A percentile compares a stretch with the other conserved stretches of the same genome.
These are phyloP conservation scores for Exophiala sp. DNA, from an alignment of 2,329 filamentous ascomycete genomes.

Conservation along the genomic window DNA sequence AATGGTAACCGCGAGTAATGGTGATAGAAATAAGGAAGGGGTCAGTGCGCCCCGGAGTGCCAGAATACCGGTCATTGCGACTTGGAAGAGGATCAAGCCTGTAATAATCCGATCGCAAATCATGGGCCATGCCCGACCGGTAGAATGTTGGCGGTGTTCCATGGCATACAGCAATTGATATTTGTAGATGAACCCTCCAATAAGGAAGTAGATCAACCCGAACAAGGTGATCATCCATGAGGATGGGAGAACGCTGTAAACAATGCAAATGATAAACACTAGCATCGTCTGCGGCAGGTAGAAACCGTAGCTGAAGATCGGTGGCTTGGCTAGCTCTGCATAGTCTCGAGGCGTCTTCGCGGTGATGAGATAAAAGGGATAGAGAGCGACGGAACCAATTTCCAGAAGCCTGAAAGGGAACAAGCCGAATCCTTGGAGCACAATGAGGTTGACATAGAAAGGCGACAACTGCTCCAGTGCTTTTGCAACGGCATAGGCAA, in stretches of 20 bases:
- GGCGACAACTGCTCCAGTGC: constrained; percentile 68
- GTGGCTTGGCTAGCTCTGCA: constrained; percentile 72
- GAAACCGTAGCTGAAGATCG: constrained; percentile 91
- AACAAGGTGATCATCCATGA: constrained; percentile 78
- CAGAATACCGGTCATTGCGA: constrained; percentile 83
- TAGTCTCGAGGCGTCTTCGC: constrained; percentile 88
- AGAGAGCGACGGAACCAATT: constrained; percentile 76
- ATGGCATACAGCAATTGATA: constrained; percentile 97
- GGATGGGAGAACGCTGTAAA: constrained; percentile 78
- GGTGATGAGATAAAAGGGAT: constrained; percentile 69
- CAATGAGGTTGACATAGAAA: constrained; percentile 92
- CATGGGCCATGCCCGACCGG: constrained; percentile 90
- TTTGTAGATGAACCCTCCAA: constrained; percentile 88
- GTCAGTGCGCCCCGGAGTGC: constrained; percentile 68
- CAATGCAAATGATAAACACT: constrained; percentile 89
- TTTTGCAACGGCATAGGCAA: constrained; percentile 67
- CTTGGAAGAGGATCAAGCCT: constrained; percentile 79
- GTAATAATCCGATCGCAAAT: constrained; percentile 88
- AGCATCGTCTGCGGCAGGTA: constrained; percentile 88
- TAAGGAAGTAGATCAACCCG: constrained; percentile 68
- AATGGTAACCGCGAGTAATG: constrained; percentile 70
- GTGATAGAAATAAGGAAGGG: constrained; percentile 65
- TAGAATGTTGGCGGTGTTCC: constrained; percentile 93
- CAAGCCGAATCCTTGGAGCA: constrained; percentile 86
- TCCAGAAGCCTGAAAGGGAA: constrained; percentile 89